Percentiles rank a stretch among this genome's conserved stretches.
These are phyloP conservation scores for Phytophthora hibernalis DNA, from an alignment of 352 stramenopile species.

Conservation along the genomic window DNA sequence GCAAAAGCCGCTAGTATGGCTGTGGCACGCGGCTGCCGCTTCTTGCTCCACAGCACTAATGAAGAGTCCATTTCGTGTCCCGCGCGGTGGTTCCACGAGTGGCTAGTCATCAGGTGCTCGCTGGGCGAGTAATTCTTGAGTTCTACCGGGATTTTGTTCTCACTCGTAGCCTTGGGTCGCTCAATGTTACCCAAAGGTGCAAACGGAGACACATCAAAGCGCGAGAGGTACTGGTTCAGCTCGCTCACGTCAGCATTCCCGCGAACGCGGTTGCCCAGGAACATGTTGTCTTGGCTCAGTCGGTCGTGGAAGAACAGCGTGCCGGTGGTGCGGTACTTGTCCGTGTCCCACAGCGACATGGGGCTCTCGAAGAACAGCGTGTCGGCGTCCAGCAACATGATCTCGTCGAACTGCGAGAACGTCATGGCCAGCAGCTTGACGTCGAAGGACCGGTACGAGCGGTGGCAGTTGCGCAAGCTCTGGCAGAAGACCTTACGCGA, in stretches of 20 bases:
- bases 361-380: constrained; percentile 69
- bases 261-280: constrained; percentile 45
- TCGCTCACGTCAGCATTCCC: constrained; percentile 35
- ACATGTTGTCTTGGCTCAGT: constrained; percentile 49
- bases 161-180: constrained; percentile 28
- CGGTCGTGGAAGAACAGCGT: constrained; percentile 70
- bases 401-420: constrained; percentile 73
- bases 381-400: constrained; percentile 79
- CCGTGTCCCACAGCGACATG: constrained; percentile 57
- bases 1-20: constrained; percentile 69
- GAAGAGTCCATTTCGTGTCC: constrained; percentile 83
- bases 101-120: constrained; percentile 57
- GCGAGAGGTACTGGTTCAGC: constrained; percentile 61
- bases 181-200: constrained; percentile 43
- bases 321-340: constrained; percentile 59
- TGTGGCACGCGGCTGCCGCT: constrained; percentile 66
- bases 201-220: constrained; percentile 61
- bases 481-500: constrained; percentile 61
- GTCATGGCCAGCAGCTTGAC: constrained; percentile 69
- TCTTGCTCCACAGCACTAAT: constrained; percentile 79
- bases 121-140: constrained; percentile 59
- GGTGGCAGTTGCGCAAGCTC: constrained; percentile 50
- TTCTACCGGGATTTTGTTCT: constrained; percentile 34
- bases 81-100: constrained; percentile 69
- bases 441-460: constrained; percentile 55